Evolutionary conservation across 805 yeast species (phyloP), one percentile per base, ranked within the genome.

Genomic region (Spathaspora girioi): DNA sequence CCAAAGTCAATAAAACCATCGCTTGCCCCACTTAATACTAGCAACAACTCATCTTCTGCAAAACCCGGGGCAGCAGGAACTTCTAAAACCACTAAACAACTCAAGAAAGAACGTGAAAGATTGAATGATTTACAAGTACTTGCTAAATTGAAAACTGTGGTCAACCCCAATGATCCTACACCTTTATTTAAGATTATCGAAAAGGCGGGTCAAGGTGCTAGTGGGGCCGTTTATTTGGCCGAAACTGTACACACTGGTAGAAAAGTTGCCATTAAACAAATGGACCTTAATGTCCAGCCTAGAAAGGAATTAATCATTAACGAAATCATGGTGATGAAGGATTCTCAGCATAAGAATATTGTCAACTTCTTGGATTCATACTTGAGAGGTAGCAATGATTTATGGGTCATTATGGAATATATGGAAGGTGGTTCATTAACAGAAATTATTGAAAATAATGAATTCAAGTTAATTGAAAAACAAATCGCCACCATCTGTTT

Each of bases 391-490:
- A 75, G 78, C 46, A 79, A 81, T 53, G 97, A 94, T 62, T 75
- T 94, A 54, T 93, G 98, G 97, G 99, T 94, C n/a, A 88, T 96
- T 31, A 94, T 94, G 99, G 99, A 94, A 69, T 96, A 84, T 67
- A 94, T 94, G 99, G 97, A 96, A 71, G 99, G 99, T 50, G 99
- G 99, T 1, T 88, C 97, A 4, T 75, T 94, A 59, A 94, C 98
- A 0, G 99, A 94, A 71, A 89, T 96, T 41, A 92, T 96, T 63
- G 97, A 91, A 51, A 89, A 91, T 69, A 92, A 92, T 66, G 84
- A 84, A 49, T 67, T 61, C 56, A 78, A 81, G 46, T 71, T 94
- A 59, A 79, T 81, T 15, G 99, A 94, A 68, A 81, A 83, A 48
- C 99, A 96, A 70, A 94, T 96, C 57, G 89, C 97, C 2, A 83